Evolutionary conservation across 371 early-diverging fungal species (phyloP).

Genomic region (Nematocida parisii): DNA sequence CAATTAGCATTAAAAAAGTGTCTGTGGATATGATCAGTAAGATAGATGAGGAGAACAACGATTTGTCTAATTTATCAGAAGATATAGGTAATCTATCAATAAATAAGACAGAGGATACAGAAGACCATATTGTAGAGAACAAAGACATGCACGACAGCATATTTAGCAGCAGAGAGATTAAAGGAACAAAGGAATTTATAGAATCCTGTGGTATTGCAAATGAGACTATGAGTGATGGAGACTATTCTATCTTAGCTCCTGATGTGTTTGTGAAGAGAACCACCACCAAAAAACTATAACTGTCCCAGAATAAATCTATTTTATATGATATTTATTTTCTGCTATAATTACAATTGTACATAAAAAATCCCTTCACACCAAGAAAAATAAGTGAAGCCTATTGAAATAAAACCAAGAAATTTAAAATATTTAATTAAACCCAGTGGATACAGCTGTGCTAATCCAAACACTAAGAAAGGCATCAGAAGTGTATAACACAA

Average conservation of each 20-base stretch:
- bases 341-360: too few relatives aligned
- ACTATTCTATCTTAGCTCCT: slow-evolving; percentile 45
- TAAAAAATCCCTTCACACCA: too few relatives aligned
- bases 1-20: neutral
- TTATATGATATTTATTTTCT: too few relatives aligned
- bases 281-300: slow-evolving; percentile 37
- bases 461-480: too few relatives aligned
- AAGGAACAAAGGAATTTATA: slow-evolving; percentile 36
- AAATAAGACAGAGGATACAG: slow-evolving; percentile 45
- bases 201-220: slow-evolving; percentile 33
- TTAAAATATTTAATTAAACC: too few relatives aligned
- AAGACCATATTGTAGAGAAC: slow-evolving; percentile 47
- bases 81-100: slow-evolving; percentile 42
- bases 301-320: neutral
- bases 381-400: too few relatives aligned
- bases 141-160: slow-evolving; percentile 46
- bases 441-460: too few relatives aligned
- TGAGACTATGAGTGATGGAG: slow-evolving; percentile 4
- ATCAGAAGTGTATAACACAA: too few relatives aligned
- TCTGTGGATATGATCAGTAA: neutral
- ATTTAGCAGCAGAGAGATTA: slow-evolving; percentile 12
- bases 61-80: slow-evolving; percentile 22
- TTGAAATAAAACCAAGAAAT: too few relatives aligned
- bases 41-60: neutral
- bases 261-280: slow-evolving; percentile 44